A percentile compares a stretch with the other conserved stretches of the same genome.
Conservation (phyloP, 495 filamentous ascomycete genomes). For the Parathielavia hyrcaniae region DNA sequence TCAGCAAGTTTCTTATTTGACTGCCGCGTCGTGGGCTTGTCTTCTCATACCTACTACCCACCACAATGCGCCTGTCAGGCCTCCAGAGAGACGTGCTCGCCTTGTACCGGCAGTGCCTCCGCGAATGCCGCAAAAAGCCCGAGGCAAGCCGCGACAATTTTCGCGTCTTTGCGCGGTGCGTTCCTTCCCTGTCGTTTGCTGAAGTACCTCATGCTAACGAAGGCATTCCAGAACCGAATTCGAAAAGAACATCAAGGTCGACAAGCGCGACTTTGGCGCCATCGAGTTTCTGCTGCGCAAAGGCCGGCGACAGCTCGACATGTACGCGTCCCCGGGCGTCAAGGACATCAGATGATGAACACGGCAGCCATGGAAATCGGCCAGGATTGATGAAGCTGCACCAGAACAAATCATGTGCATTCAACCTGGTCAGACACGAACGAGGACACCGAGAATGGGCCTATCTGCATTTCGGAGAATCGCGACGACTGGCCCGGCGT, state of each 20-base stretch:
- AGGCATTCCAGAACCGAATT: conserved; percentile 64
- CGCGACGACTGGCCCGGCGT: too few relatives aligned
- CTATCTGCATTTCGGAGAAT: too few relatives aligned
- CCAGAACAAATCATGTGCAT: background rate
- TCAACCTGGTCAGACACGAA: background rate
- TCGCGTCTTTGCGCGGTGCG: conserved; percentile 37
- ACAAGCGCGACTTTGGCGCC: conserved; percentile 81
- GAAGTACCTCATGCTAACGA: conserved; percentile 10
- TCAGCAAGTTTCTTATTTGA: too few relatives aligned
- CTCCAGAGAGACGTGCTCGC: conserved; percentile 84
- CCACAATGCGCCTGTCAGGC: conserved; percentile 62
- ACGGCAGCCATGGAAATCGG: background rate
- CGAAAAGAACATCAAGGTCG: conserved; percentile 57
- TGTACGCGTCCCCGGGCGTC: conserved; percentile 75
- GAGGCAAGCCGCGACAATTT: conserved; percentile 40
- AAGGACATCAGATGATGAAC: conserved; percentile 64
- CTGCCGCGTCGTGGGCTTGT: too few relatives aligned
- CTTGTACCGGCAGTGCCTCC: conserved; percentile 79
- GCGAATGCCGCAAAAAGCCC: conserved; percentile 77
- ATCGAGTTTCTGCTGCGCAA: conserved; percentile 86
- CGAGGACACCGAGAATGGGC: too few relatives aligned
- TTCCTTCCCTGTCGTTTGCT: background rate
- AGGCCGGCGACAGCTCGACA: conserved; percentile 77
- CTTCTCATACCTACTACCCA: background rate
- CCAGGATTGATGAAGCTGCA: background rate